Conservation (phyloP, 495 filamentous ascomycete species). For the Tuber magnatum region DNA sequence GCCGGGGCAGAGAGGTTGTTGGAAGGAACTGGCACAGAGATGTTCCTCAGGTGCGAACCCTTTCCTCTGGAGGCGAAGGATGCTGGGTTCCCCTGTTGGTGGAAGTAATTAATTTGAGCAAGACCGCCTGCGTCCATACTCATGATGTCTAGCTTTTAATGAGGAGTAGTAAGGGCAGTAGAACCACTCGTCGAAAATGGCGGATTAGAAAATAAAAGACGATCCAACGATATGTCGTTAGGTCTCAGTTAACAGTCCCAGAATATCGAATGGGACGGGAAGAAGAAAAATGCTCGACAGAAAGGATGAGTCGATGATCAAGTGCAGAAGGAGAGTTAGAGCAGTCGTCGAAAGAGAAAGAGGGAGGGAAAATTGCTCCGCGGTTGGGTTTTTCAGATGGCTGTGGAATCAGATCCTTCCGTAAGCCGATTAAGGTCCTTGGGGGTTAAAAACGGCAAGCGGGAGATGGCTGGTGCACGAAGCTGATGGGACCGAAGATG, state of each 20-base stretch:
- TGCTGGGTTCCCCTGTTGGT: slow-evolving; percentile 34
- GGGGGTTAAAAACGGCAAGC: slow-evolving; percentile 17
- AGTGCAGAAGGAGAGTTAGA: slow-evolving; percentile 14
- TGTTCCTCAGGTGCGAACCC: slow-evolving; percentile 52
- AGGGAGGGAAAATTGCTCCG: slow-evolving; percentile 18
- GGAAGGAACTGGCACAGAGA: slow-evolving; percentile 37
- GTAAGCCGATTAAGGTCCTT: slow-evolving; percentile 26
- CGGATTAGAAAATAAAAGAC: slow-evolving; percentile 33
- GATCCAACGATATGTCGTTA: slow-evolving; percentile 12
- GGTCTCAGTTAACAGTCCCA: slow-evolving; percentile 12
- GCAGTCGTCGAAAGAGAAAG: slow-evolving; percentile 21
- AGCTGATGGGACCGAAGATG: slow-evolving; percentile 23
- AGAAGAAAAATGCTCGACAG: slow-evolving; percentile 9
- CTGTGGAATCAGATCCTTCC: slow-evolving; percentile 27
- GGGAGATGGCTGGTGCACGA: slow-evolving; percentile 17
- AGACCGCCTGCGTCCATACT: slow-evolving; percentile 98
- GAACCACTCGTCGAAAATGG: slow-evolving; percentile 20
- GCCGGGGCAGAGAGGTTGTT: slow-evolving; percentile 24
- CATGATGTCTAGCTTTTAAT: slow-evolving; percentile 45
- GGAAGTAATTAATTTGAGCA: slow-evolving; percentile 95
- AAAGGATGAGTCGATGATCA: slow-evolving; percentile 26
- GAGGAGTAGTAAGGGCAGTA: slow-evolving; percentile 41
- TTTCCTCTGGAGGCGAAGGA: slow-evolving; percentile 64
- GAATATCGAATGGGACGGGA: slow-evolving; percentile 8
- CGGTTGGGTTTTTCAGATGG: slow-evolving; percentile 13